A percentile compares a stretch with the other conserved stretches of the same genome.
phyloP scores from a whole-genome alignment of 345 rosid genomes.

The Salix caprea region DNA sequence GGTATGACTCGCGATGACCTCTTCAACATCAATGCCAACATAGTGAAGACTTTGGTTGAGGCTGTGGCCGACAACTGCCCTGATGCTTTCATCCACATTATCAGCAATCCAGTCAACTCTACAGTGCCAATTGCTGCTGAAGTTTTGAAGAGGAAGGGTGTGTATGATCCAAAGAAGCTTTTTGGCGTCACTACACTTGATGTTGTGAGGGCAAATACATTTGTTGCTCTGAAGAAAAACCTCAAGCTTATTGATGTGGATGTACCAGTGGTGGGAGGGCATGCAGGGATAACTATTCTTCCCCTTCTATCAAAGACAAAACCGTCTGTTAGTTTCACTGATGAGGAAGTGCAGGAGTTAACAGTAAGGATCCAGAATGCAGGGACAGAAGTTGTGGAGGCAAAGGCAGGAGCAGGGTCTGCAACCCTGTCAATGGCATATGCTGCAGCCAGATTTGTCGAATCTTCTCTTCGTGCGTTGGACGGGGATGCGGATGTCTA shows the following conservation, averaged over 20 bases:
- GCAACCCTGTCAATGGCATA: conserved; percentile 97
- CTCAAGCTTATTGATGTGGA: conserved; percentile 87
- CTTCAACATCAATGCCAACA: conserved; percentile 84
- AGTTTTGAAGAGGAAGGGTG: conserved; percentile 79
- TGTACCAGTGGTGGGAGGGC: conserved; percentile 94
- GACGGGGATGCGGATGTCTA: conserved; percentile 87
- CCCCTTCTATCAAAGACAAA: conserved; percentile 81
- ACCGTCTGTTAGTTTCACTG: conserved; percentile 62
- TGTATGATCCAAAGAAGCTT: conserved; percentile 82
- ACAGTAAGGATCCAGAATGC: conserved; percentile 91
- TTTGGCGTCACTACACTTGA: conserved; percentile 92
- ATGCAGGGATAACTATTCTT: conserved; percentile 86
- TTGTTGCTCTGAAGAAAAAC: conserved; percentile 81
- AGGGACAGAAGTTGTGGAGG: conserved; percentile 95
- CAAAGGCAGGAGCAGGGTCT: conserved; percentile 95
- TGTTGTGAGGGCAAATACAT: conserved; percentile 89
- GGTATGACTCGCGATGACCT: conserved; percentile 98
- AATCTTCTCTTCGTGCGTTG: conserved; percentile 91
- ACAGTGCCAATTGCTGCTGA: conserved; percentile 91
- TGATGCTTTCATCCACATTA: conserved; percentile 78
- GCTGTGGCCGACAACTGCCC: conserved; percentile 92
- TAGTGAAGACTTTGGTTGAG: conserved; percentile 71
- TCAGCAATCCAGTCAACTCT: conserved; percentile 95
- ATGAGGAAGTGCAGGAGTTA: conserved; percentile 66
- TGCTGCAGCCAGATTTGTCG: conserved; percentile 93